Percentiles rank a stretch among this genome's conserved stretches.
These are phyloP conservation scores for Fusarium hainanense DNA, from an alignment of 2,329 filamentous ascomycete genomes.

Conservation along the genomic window DNA sequence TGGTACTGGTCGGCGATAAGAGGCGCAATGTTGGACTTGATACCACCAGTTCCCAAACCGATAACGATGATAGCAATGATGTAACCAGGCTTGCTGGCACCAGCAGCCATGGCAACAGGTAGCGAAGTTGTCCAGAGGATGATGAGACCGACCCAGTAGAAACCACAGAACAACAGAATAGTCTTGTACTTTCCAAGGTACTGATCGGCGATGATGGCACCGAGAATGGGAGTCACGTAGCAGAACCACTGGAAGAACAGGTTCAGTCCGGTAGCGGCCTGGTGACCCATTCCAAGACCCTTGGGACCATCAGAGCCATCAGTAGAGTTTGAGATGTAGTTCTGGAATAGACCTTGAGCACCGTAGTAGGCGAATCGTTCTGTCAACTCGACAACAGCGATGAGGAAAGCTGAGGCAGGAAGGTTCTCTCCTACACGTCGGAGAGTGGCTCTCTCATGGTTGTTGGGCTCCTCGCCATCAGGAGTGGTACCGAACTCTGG, in stretches of 20 bases:
- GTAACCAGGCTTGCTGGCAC: constrained; percentile 61
- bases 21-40: constrained; percentile 73
- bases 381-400: constrained; percentile 65
- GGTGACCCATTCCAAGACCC: constrained; percentile 66
- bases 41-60: constrained; percentile 74
- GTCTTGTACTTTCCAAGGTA: constrained; percentile 71
- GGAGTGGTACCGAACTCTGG: constrained; percentile 48
- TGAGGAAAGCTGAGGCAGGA: constrained; percentile 65
- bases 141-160: constrained; percentile 69
- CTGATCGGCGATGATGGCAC: constrained; percentile 67
- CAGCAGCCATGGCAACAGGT: constrained; percentile 50
- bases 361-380: constrained; percentile 71
- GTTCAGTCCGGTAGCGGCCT: constrained; percentile 64
- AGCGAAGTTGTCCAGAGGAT: constrained; percentile 65
- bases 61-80: constrained; percentile 70
- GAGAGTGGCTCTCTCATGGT: constrained; percentile 61
- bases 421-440: constrained; percentile 66
- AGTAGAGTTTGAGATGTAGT: constrained; percentile 59
- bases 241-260: constrained; percentile 67
- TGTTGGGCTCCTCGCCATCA: constrained; percentile 64
- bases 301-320: constrained; percentile 55
- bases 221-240: constrained; percentile 58
- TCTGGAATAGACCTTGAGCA: constrained; percentile 64
- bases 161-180: constrained; percentile 65
- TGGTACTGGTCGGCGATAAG: constrained; percentile 74